Evolutionary conservation across 805 yeast genomes (phyloP).

Genomic region (Ogataea methanolica): DNA sequence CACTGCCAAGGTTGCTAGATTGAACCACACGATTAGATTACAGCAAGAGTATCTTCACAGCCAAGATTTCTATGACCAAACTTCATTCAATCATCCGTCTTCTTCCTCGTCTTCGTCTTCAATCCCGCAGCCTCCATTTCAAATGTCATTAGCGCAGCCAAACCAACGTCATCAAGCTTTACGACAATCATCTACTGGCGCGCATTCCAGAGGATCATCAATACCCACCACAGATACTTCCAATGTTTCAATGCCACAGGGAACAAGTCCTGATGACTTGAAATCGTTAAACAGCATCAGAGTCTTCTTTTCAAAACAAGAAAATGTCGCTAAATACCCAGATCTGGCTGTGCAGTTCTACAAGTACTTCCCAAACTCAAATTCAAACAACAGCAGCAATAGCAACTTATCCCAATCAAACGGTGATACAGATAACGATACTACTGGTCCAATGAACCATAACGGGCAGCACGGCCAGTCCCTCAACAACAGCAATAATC

Average conservation of each 20-base stretch:
- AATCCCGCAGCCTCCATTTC: background rate
- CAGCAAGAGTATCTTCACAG: conserved; percentile 1
- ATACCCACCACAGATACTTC: background rate
- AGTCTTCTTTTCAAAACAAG: conserved; percentile 10
- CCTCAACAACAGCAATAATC: no score
- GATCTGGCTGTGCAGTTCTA: conserved; percentile 16
- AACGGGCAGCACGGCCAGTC: no score
- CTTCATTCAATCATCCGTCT: background rate
- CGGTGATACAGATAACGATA: background rate
- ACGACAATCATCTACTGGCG: no score
- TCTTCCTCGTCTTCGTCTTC: background rate
- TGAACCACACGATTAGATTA: conserved; percentile 4
- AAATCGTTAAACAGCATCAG: conserved; percentile 10
- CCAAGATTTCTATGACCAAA: background rate
- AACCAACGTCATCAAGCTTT: no score
- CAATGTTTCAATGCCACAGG: background rate
- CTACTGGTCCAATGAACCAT: background rate
- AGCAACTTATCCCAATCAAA: background rate
- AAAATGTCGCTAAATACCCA: conserved; percentile 13
- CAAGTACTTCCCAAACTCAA: conserved; percentile 8
- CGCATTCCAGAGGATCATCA: no score
- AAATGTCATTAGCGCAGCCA: no score
- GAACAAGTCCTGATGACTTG: conserved; percentile 8
- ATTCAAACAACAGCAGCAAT: background rate
- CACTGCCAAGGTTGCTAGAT: conserved; percentile 4